Evolutionary conservation across 495 filamentous ascomycete genomes (phyloP).

Genomic region (Aspergillus egyptiacus): DNA sequence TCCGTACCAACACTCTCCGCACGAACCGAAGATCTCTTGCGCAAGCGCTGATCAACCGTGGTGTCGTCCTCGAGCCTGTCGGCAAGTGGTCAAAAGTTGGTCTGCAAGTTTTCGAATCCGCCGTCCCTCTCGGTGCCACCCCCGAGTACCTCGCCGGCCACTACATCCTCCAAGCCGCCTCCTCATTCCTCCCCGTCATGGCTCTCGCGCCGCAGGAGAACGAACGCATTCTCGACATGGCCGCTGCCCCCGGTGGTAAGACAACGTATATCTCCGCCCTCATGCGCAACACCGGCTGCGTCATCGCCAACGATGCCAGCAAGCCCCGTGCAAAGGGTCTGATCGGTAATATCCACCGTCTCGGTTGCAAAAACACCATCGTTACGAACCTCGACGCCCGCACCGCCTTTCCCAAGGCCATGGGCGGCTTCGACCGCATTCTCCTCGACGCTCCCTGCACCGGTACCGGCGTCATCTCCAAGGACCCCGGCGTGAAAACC

Average conservation of each 20-base stretch:
- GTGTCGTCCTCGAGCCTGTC: slow-evolving; percentile 91
- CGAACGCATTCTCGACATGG: slow-evolving; percentile 90
- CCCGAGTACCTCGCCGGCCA: slow-evolving; percentile 96
- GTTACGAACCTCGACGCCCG: slow-evolving; percentile 92
- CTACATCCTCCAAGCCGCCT: slow-evolving; percentile 96
- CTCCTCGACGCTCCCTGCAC: slow-evolving; percentile 77
- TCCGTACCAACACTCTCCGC: slow-evolving; percentile 90
- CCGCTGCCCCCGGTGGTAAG: slow-evolving; percentile 95
- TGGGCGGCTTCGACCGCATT: slow-evolving; percentile 88
- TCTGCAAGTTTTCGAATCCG: slow-evolving; percentile 89
- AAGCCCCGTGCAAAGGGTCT: slow-evolving; percentile 90
- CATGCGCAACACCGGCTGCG: slow-evolving; percentile 96
- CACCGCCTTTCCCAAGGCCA: slow-evolving; percentile 79
- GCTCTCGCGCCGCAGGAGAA: slow-evolving; percentile 89
- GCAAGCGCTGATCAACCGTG: slow-evolving; percentile 92
- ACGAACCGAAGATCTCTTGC: slow-evolving; percentile 89
- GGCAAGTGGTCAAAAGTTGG: slow-evolving; percentile 99
- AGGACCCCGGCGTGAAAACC: slow-evolving; percentile 92
- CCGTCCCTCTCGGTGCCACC: slow-evolving; percentile 92
- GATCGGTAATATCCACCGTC: slow-evolving; percentile 95
- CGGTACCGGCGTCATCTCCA: slow-evolving; percentile 86
- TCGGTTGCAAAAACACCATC: slow-evolving; percentile 87
- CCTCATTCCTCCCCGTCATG: slow-evolving; percentile 97
- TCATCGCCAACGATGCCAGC: slow-evolving; percentile 95
- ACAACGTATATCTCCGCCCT: slow-evolving; percentile 93